Percentiles rank a stretch among this genome's conserved stretches.
phyloP scores from a whole-genome alignment of 352 stramenopile species.

The Phytophthora melonis region DNA sequence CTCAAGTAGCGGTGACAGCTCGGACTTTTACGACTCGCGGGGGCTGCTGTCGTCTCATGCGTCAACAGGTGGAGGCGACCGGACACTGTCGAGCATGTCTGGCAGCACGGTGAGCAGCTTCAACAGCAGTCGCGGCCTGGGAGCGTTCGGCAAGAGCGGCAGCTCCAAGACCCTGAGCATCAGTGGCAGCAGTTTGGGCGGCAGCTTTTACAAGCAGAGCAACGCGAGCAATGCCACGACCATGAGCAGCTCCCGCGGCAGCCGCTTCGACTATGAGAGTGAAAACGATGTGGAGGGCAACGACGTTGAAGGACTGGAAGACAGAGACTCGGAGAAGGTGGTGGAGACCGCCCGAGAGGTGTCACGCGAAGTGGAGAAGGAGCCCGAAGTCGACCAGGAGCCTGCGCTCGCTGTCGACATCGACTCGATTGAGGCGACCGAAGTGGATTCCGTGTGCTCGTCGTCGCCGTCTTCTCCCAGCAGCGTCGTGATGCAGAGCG shows the following conservation, averaged over 20 bases:
- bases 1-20: slow-evolving; percentile 48
- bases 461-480: slow-evolving; percentile 58
- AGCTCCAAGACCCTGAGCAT: slow-evolving; percentile 53
- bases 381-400: slow-evolving; percentile 31
- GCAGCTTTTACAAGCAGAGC: slow-evolving; percentile 52
- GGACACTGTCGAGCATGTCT: slow-evolving; percentile 41
- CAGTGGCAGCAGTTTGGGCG: slow-evolving; percentile 38
- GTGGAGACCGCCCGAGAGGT: slow-evolving; percentile 14
- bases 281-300: slow-evolving; percentile 43
- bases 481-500: slow-evolving; percentile 41
- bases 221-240: slow-evolving; percentile 46
- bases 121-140: slow-evolving; percentile 41
- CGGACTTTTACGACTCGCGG: slow-evolving; percentile 51
- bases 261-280: slow-evolving; percentile 42
- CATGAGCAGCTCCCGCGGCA: slow-evolving; percentile 41
- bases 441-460: slow-evolving; percentile 44
- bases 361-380: slow-evolving; percentile 34
- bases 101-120: slow-evolving; percentile 42
- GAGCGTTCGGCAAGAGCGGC: slow-evolving; percentile 36
- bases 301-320: slow-evolving; percentile 34
- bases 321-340: slow-evolving; percentile 36
- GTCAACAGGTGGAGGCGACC: slow-evolving; percentile 19
- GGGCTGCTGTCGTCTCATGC: slow-evolving; percentile 37
- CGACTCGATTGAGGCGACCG: slow-evolving; percentile 29
- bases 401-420: slow-evolving; percentile 19